Percentiles rank a stretch among this genome's conserved stretches.
These are phyloP conservation scores for Saccharomycopsis hybrid DNA, from an alignment of 1,139 yeast genomes.

Conservation along the genomic window DNA sequence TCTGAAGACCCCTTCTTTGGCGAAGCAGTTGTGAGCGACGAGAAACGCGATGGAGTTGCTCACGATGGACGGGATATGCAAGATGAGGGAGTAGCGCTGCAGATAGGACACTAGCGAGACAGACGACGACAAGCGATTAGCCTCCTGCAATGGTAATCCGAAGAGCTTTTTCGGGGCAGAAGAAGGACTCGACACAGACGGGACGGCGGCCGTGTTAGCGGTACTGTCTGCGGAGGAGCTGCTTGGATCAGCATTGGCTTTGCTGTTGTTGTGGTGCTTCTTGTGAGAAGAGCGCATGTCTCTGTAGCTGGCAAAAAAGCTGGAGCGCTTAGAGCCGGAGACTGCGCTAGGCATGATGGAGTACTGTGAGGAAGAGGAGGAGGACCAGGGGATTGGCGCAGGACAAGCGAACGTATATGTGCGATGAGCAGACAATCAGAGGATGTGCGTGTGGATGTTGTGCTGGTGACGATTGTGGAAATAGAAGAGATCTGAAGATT, in stretches of 20 bases:
- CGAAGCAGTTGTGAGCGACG: slow-evolving; percentile 11
- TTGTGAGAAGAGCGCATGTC: slow-evolving; percentile 4
- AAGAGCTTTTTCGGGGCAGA: slow-evolving; percentile 1
- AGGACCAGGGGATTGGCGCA: not conserved
- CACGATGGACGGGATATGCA: slow-evolving; percentile 14
- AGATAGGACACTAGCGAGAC: not conserved
- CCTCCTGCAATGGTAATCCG: slow-evolving; percentile 6
- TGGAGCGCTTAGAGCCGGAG: slow-evolving; percentile 6
- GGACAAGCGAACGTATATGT: not conserved
- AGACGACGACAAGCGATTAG: slow-evolving; percentile 1
- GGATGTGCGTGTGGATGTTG: no score
- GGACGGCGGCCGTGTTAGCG: not conserved
- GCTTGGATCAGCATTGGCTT: not conserved
- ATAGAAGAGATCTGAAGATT: not conserved
- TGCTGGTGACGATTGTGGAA: not conserved
- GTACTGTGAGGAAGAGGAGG: not conserved
- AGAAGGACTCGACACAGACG: not conserved
- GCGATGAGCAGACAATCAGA: not conserved
- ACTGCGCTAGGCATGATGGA: not conserved
- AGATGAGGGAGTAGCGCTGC: slow-evolving; percentile 1
- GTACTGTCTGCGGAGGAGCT: not conserved
- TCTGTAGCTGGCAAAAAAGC: slow-evolving; percentile 9
- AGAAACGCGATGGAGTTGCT: slow-evolving; percentile 13
- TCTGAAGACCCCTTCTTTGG: slow-evolving; percentile 20
- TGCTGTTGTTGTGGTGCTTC: not conserved